phyloP scores from a whole-genome alignment of 2,329 filamentous ascomycete species.

The Canariomyces notabilis region DNA sequence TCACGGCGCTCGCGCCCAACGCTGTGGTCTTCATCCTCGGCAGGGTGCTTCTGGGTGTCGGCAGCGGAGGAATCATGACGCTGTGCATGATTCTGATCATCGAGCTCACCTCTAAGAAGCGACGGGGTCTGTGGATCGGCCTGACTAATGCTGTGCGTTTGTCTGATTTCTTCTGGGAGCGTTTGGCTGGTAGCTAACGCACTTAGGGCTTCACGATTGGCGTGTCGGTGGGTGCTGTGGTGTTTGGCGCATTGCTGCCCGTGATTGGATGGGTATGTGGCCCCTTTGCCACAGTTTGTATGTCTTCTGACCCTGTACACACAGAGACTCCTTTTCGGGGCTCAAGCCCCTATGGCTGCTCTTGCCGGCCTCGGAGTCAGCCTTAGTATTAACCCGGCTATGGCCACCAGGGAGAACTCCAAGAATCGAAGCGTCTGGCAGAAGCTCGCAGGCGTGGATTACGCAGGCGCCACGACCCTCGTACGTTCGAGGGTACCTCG shows the following conservation, averaged over 20 bases:
- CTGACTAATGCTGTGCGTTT: slow-evolving; percentile 63
- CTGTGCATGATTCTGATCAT: slow-evolving; percentile 70
- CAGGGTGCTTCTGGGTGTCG: slow-evolving; percentile 62
- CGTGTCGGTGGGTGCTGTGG: slow-evolving; percentile 29
- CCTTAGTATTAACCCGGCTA: slow-evolving; percentile 57
- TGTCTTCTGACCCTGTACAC: slow-evolving; percentile 33
- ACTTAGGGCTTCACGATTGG: slow-evolving; percentile 32
- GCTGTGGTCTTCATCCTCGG: slow-evolving; percentile 64
- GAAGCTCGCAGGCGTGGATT: slow-evolving; percentile 66
- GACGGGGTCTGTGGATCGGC: slow-evolving; percentile 68
- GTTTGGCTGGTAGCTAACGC: slow-evolving; percentile 24
- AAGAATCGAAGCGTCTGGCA: slow-evolving; percentile 38
- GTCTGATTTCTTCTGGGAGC: slow-evolving; percentile 58
- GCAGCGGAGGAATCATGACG: slow-evolving; percentile 67
- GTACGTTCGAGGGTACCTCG: slow-evolving; percentile 36
- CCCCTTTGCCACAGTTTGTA: no score
- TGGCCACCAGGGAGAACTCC: slow-evolving; percentile 31
- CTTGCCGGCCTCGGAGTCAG: slow-evolving; percentile 58
- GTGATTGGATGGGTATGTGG: slow-evolving; percentile 65
- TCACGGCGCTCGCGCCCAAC: slow-evolving; percentile 57
- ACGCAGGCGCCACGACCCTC: slow-evolving; percentile 63
- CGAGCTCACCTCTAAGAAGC: slow-evolving; percentile 63
- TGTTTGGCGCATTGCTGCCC: slow-evolving; percentile 30
- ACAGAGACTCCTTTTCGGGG: slow-evolving; percentile 66
- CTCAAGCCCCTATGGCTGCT: slow-evolving; percentile 62